Base-by-base conservation (phyloP, 257 asterid genomes). In the Jacaranda mimosifolia region DNA sequence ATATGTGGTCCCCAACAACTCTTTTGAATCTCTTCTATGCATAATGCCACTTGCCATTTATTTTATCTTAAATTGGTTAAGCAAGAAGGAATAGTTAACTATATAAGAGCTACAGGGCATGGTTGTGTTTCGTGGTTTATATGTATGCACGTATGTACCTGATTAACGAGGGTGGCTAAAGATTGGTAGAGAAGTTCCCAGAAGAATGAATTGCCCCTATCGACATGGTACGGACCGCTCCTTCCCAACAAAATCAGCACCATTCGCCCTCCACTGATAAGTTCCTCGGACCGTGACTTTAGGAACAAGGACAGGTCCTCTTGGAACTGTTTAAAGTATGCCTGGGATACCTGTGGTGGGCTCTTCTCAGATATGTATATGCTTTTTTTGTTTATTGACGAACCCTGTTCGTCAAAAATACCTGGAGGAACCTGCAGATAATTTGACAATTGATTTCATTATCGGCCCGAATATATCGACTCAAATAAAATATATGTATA, bases 161-260 rank as follows among this genome's bases (percentile, higher is more conserved):
- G 84, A 13, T 46, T 9, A 48, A 87, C 85, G 43, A 93, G 88
- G 67, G 46, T 70, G 49, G 91, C 79, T 26, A 96, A 80, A 26
- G 98, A 86, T 63, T 79, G 92, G 77, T 85, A 77, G 39, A 93
- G 90, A 52, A 93, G 74, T 73, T 91, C 91, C 97, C 97, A 96
- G 13, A 89, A 86, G 77, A 91, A 69, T 3, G 96, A 83, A 82
- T 83, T 89, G 42, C 94, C 95, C 72, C 94, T 77, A 51, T 89
- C 96, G 8, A 76, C 85, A 72, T 89, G 97, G 48, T 56, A 10
- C 1, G 83, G 71, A 0, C 89, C 86, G n/a, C 56, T 46, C 56
- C 99, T 87, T 60, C 94, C 99, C 80, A 91, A 57, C 68, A 91
- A 53, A 19, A 90, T 85, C 9, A 96, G 77, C 73, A 89, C 92